Evolutionary conservation across 192 early-diverging fungal species (phyloP).

Genomic region (Backusella psychrophila): DNA sequence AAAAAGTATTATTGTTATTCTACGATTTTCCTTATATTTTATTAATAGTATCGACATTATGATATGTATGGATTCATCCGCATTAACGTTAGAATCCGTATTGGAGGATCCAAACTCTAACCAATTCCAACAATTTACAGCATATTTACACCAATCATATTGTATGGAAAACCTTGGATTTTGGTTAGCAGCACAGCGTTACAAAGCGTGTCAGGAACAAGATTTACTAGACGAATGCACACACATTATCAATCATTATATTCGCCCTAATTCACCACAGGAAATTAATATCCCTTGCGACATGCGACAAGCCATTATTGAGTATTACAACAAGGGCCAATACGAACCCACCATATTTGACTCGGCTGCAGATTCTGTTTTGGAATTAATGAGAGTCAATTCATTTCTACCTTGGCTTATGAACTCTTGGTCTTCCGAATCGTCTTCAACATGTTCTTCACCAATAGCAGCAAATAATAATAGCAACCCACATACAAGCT

Average conservation of each 20-base stretch:
- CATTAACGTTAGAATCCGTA: slow-evolving; percentile 9
- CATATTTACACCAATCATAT: slow-evolving; percentile 32
- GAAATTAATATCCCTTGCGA: slow-evolving; percentile 38
- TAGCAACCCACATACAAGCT: not conserved
- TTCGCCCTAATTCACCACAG: slow-evolving; percentile 23
- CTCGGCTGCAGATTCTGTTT: slow-evolving; percentile 13
- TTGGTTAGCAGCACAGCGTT: slow-evolving; percentile 34
- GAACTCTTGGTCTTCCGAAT: not conserved
- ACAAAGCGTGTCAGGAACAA: slow-evolving; percentile 12
- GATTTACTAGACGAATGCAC: slow-evolving; percentile 1
- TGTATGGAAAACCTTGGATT: slow-evolving; percentile 43
- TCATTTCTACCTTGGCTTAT: slow-evolving; percentile 30
- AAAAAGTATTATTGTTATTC: not conserved
- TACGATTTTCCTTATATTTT: not conserved
- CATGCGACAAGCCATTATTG: slow-evolving; percentile 25
- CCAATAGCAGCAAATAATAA: not conserved
- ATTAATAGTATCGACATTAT: not conserved
- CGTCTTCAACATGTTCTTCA: not conserved
- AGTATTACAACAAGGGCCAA: slow-evolving; percentile 7
- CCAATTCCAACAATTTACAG: slow-evolving; percentile 14
- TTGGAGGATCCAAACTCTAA: slow-evolving; percentile 1
- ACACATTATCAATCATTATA: slow-evolving; percentile 16
- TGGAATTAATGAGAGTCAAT: slow-evolving; percentile 36
- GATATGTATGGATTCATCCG: not conserved
- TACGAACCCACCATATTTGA: slow-evolving; percentile 23